Percentiles rank a stretch among this genome's conserved stretches.
Conservation (phyloP, 371 early-diverging fungal species). For the Encephalitozoon romaleae region DNA sequence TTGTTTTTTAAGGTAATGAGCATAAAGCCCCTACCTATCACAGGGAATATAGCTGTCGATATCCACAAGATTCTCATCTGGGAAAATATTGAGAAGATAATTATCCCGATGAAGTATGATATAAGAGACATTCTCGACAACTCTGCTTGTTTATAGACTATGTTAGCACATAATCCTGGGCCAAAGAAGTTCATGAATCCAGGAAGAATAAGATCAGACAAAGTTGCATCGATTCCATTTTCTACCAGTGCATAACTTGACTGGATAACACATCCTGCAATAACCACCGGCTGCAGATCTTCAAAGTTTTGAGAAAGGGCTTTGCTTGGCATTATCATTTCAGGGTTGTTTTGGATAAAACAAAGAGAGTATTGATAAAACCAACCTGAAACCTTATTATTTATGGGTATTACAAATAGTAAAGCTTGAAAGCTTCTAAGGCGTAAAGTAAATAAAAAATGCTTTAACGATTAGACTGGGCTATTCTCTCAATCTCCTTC, state of each 20-base stretch:
- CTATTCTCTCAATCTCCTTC: slow-evolving; percentile 98
- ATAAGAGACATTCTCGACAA: not conserved
- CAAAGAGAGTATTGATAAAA: not conserved
- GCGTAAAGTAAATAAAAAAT: slow-evolving; percentile 18
- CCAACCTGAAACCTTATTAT: slow-evolving; percentile 4
- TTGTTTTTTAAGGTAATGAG: slow-evolving; percentile 14
- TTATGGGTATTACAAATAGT: not conserved
- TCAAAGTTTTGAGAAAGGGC: not conserved
- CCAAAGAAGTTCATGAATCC: slow-evolving; percentile 17
- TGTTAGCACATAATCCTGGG: slow-evolving; percentile 37
- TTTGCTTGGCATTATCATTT: not conserved
- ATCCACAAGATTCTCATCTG: not conserved
- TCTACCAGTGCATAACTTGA: slow-evolving; percentile 2
- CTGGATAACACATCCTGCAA: slow-evolving; percentile 3
- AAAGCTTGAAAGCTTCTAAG: not conserved
- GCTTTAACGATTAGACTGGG: slow-evolving; percentile 75
- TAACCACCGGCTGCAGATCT: slow-evolving; percentile 11
- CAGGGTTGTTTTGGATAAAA: slow-evolving; percentile 8
- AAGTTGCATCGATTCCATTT: slow-evolving; percentile 23
- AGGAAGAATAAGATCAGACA: slow-evolving; percentile 32
- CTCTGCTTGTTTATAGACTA: slow-evolving; percentile 13
- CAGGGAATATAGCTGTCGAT: slow-evolving; percentile 8
- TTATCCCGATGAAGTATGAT: slow-evolving; percentile 21
- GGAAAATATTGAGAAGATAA: slow-evolving; percentile 14
- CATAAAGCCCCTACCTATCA: slow-evolving; percentile 22